Conservation (phyloP, 345 rosid genomes). For the Gynandropsis gynandra region DNA sequence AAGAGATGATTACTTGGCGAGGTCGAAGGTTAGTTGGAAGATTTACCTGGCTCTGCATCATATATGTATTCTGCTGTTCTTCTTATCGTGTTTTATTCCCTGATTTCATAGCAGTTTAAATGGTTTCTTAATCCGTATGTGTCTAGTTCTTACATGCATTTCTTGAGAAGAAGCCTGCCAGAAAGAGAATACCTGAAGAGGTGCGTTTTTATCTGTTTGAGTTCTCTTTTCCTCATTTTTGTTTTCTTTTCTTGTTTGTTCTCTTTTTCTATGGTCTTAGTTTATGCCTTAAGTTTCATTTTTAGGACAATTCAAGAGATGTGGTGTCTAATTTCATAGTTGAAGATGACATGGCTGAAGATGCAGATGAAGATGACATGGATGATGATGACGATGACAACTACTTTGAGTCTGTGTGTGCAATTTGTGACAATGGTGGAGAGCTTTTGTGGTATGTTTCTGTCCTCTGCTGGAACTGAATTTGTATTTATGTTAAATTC, state of each 20-base stretch:
- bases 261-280: constrained; percentile 6
- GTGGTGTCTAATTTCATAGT: constrained; percentile 48
- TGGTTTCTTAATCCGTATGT: constrained; percentile 12
- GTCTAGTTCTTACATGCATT: constrained; percentile 55
- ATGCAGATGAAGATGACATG: constrained; percentile 33
- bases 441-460: constrained; percentile 53
- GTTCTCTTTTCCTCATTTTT: constrained; percentile 15
- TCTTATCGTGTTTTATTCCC: neutral
- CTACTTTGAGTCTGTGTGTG: constrained; percentile 66
- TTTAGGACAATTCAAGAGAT: constrained; percentile 37
- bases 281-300: constrained; percentile 18
- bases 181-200: constrained; percentile 46
- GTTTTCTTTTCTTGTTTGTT: constrained; percentile 1
- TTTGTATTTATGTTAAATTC: constrained; percentile 13
- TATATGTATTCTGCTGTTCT: constrained; percentile 12
- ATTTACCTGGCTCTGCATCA: constrained; percentile 7
- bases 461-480: constrained; percentile 12
- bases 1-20: constrained; percentile 44
- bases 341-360: constrained; percentile 42
- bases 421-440: constrained; percentile 90
- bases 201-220: constrained; percentile 29
- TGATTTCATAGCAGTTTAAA: constrained; percentile 1
- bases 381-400: constrained; percentile 43
- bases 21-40: constrained; percentile 51
- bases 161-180: constrained; percentile 57